Percentiles rank a stretch among this genome's conserved stretches.
Conservation (phyloP, 495 filamentous ascomycete species). For the Halenospora varia region DNA sequence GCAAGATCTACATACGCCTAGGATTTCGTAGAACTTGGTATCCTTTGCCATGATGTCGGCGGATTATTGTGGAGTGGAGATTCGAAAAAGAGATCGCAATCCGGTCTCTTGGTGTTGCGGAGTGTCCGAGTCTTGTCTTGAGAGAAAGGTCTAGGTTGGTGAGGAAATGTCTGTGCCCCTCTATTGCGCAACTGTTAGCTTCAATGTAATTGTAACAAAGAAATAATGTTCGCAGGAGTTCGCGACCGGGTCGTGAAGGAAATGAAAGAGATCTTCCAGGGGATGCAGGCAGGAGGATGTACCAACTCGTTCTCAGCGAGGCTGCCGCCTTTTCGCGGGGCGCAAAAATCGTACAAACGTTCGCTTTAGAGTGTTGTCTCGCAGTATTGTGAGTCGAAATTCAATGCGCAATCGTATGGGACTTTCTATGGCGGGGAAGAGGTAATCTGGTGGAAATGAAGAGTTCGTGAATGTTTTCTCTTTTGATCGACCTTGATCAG, state of each 20-base stretch:
- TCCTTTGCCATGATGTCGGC: conserved; percentile 79
- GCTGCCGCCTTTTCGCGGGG: background rate
- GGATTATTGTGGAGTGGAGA: conserved; percentile 16
- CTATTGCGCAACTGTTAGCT: background rate
- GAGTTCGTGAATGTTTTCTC: background rate
- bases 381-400: background rate
- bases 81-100: conserved; percentile 5
- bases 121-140: no score
- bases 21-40: conserved; percentile 77
- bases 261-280: background rate
- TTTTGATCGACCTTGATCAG: background rate
- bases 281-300: conserved; percentile 1
- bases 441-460: background rate
- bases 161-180: background rate
- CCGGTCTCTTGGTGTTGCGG: no score
- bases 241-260: background rate
- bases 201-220: background rate
- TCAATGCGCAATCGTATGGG: background rate
- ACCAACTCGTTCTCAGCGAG: background rate
- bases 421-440: background rate
- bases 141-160: no score
- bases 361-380: background rate
- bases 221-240: background rate
- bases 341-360: background rate
- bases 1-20: conserved; percentile 62